Base-by-base conservation (phyloP, 805 yeast species). In the Phaffomyces opuntiae region DNA sequence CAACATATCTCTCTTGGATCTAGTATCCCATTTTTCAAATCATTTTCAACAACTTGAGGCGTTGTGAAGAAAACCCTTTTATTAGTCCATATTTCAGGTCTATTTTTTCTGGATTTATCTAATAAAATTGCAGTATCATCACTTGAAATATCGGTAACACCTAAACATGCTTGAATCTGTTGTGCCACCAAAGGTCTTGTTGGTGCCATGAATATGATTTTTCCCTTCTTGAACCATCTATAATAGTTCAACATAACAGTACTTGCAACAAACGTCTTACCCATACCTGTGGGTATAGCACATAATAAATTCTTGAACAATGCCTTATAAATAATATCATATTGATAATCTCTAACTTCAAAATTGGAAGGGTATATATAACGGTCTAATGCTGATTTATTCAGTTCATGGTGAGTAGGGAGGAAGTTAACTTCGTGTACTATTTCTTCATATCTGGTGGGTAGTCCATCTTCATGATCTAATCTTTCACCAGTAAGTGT, bases 211-310 rank as follows among this genome's bases (percentile, higher is more conserved):
- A 93, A 93, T 1, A 95, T 77, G 53, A 93, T 79, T 58, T 90
- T 93, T 3, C 88, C 80, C 5, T 66, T 62, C 14, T 76, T 76
- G 19, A 90, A 85, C 99, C 99, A 93, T 41, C 95, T 67, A 53
- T 77, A 81, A 65, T 75, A 93, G 60, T 93, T 93, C 46, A 89
- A 71, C 89, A 93, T 93, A 21, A 91, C 91, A 0, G 96, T 83
- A 34, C 95, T 81, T 2, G 99, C 98, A 58, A 93, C 89, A 52
- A 93, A 88, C 0, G 99, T 93, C 66, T 93, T 93, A 36, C 99
- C 99, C 62, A 90, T 71, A 53, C 99, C 99, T 0, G 99, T 93
- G 1, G 99, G 99, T 14, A 93, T 76, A 0, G 97, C 95, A 59
- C 95, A 91, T 24, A 93, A 68, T 4, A 83, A 61, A 58, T 93